phyloP scores from a whole-genome alignment of 1,284 basidiomycete species.

The Naganishia sp. region DNA sequence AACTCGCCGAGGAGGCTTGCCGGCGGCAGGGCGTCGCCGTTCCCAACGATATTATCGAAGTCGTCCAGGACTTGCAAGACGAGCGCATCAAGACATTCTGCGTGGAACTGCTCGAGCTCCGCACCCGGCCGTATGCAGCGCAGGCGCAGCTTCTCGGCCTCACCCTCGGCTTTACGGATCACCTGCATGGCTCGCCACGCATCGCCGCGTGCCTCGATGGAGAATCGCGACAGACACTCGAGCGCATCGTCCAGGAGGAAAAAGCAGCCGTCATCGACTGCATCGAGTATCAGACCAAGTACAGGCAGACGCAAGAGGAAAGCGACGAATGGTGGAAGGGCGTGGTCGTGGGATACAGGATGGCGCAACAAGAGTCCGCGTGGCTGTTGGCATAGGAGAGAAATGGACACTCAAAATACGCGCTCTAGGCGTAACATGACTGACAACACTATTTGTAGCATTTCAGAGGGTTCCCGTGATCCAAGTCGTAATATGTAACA shows the following conservation, averaged over 20 bases:
- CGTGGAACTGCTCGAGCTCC: constrained; percentile 33
- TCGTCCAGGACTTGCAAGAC: constrained; percentile 16
- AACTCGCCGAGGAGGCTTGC: constrained; percentile 26
- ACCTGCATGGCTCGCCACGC: constrained; percentile 19
- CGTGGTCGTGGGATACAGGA: constrained; percentile 10
- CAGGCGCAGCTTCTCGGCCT: constrained; percentile 33
- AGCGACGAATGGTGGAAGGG: constrained; percentile 24
- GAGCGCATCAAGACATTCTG: constrained; percentile 29
- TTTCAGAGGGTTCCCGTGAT: constrained; percentile 5
- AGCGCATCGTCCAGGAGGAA: constrained; percentile 25
- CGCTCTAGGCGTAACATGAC: background rate
- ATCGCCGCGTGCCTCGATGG: background rate
- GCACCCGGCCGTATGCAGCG: constrained; percentile 36
- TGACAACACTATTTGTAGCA: constrained; percentile 28
- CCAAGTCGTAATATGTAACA: constrained; percentile 11
- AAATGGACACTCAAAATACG: background rate
- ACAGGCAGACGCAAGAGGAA: constrained; percentile 19
- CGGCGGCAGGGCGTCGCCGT: constrained; percentile 10
- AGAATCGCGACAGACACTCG: background rate
- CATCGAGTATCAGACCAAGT: constrained; percentile 24
- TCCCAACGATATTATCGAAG: constrained; percentile 22
- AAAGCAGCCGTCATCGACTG: constrained; percentile 21
- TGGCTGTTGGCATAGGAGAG: constrained; percentile 11
- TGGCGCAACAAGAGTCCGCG: constrained; percentile 7
- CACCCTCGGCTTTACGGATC: constrained; percentile 25